A percentile compares a stretch with the other conserved stretches of the same genome.
Evolutionary conservation across 2,329 filamentous ascomycete species (phyloP).

Genomic region (Aspergillus sp.): DNA sequence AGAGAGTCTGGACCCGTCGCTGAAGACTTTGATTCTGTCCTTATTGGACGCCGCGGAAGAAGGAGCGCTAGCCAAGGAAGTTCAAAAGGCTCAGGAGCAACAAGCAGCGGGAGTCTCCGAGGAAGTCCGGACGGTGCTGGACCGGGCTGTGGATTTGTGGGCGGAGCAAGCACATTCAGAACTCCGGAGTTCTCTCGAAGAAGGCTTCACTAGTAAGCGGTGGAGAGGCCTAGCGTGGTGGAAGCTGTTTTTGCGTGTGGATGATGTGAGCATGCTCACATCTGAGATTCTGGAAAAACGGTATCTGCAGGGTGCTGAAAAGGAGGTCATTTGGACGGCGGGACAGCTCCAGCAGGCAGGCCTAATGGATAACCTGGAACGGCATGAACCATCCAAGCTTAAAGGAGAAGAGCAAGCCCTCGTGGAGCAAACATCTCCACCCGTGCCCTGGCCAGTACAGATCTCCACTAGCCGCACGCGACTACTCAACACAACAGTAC

Average conservation of each 20-base stretch:
- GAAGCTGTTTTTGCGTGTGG: conserved; percentile 91
- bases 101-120: conserved; percentile 34
- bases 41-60: conserved; percentile 46
- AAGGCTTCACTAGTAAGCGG: conserved; percentile 65
- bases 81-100: conserved; percentile 22
- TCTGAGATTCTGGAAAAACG: conserved; percentile 68
- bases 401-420: conserved; percentile 6
- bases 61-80: conserved; percentile 23
- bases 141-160: conserved; percentile 60
- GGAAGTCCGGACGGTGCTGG: conserved; percentile 45
- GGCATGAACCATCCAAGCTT: conserved; percentile 11
- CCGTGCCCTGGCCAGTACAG: conserved; percentile 61
- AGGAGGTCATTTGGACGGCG: conserved; percentile 72
- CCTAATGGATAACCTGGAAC: conserved; percentile 25
- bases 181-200: conserved; percentile 69
- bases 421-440: not conserved
- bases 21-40: conserved; percentile 61
- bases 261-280: conserved; percentile 80
- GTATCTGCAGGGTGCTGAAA: conserved; percentile 74
- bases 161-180: conserved; percentile 75
- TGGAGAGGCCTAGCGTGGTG: conserved; percentile 87
- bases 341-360: conserved; percentile 66
- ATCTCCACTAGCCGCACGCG: conserved; percentile 65
- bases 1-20: conserved; percentile 55
- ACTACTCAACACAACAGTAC: conserved; percentile 60